Percentiles rank a stretch among this genome's conserved stretches.
phyloP scores from a whole-genome alignment of 306 rosid genomes.

The Quercus cerris region DNA sequence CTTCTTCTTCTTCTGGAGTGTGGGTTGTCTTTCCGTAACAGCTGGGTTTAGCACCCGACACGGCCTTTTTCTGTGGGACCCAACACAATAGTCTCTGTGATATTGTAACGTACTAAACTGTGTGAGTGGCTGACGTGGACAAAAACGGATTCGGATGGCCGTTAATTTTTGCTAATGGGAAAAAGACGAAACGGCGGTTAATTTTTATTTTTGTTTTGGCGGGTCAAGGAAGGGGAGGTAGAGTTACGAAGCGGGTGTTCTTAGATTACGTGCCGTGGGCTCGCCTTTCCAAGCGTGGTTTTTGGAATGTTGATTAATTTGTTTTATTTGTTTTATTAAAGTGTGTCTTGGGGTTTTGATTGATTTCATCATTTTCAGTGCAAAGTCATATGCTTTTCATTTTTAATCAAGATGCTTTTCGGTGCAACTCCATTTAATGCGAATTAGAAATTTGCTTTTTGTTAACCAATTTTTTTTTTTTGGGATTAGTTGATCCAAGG shows the following conservation, averaged over 20 bases:
- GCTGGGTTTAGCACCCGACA: slow-evolving; percentile 55
- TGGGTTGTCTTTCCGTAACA: slow-evolving; percentile 45
- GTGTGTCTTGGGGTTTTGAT: no score
- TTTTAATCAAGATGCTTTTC: not conserved
- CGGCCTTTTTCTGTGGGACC: slow-evolving; percentile 35
- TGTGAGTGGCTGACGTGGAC: slow-evolving; percentile 2
- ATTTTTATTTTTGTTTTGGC: not conserved
- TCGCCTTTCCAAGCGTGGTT: slow-evolving; percentile 1
- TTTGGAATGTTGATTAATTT: not conserved
- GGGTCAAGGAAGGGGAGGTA: not conserved
- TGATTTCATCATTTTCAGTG: slow-evolving; percentile 18
- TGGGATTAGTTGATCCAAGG: no score
- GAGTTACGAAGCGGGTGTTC: slow-evolving; percentile 4
- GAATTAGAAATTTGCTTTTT: not conserved
- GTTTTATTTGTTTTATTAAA: no score
- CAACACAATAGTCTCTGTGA: slow-evolving; percentile 2
- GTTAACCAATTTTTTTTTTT: no score
- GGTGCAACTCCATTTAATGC: no score
- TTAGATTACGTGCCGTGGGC: not conserved
- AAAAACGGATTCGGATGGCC: slow-evolving; percentile 30
- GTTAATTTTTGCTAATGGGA: no score
- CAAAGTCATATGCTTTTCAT: not conserved
- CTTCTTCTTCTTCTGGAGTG: slow-evolving; percentile 21
- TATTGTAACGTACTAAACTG: not conserved
- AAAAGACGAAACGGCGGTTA: slow-evolving; percentile 49